Evolutionary conservation across 2,329 filamentous ascomycete species (phyloP).

Genomic region (Lachnellula occidentalis): DNA sequence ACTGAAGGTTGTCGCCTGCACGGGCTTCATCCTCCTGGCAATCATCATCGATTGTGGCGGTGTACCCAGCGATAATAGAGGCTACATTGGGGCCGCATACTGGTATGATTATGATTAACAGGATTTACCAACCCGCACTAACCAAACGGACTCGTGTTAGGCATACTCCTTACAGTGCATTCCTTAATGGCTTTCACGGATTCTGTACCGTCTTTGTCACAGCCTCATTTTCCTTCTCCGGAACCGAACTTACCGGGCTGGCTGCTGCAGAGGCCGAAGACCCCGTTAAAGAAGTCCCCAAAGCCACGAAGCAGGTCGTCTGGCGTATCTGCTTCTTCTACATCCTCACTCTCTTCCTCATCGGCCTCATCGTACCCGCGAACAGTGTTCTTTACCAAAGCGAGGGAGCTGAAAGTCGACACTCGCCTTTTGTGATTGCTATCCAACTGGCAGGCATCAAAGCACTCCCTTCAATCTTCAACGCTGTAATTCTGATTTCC

Average conservation of each 20-base stretch:
- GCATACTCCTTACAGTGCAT: conserved; percentile 26
- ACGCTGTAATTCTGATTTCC: conserved; percentile 52
- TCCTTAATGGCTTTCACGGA: conserved; percentile 46
- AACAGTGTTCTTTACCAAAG: conserved; percentile 31
- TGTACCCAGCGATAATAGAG: conserved; percentile 38
- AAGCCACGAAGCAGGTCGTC: conserved; percentile 49
- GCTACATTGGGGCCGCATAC: conserved; percentile 56
- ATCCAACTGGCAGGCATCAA: conserved; percentile 47
- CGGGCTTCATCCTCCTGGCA: conserved; percentile 60
- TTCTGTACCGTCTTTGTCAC: conserved; percentile 47
- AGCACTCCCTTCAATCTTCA: conserved; percentile 53
- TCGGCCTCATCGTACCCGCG: conserved; percentile 43
- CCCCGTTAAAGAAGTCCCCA: conserved; percentile 43
- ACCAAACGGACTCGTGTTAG: conserved; percentile 20
- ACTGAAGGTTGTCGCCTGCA: conserved; percentile 67
- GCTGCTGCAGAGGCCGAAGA: conserved; percentile 47
- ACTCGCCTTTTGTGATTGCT: conserved; percentile 53
- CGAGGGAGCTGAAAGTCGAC: conserved; percentile 28
- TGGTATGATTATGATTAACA: conserved; percentile 44
- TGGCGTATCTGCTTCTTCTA: conserved; percentile 51
- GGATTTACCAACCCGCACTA: conserved; percentile 23
- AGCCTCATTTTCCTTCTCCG: conserved; percentile 46
- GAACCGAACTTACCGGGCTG: conserved; percentile 48
- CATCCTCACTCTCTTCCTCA: conserved; percentile 45
- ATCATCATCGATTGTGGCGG: conserved; percentile 55